Conservation (phyloP, 2,329 filamentous ascomycete genomes). For the Ramularia collo-cygni region DNA sequence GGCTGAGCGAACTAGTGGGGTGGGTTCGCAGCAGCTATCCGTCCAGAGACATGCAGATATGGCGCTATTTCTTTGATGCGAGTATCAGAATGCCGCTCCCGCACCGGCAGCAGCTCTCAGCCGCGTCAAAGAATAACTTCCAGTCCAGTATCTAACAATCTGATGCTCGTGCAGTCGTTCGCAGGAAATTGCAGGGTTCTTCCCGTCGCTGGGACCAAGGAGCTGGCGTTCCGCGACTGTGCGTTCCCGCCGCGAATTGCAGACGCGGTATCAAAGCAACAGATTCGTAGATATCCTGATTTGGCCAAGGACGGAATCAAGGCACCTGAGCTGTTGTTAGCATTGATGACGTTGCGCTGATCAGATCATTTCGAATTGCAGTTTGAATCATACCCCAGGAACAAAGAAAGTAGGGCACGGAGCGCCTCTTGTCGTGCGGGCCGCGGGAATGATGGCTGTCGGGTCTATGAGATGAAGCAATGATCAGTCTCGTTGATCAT, state of each 20-base stretch:
- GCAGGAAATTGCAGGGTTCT: constrained; percentile 33
- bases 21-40: constrained; percentile 27
- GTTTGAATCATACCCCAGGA: constrained; percentile 18
- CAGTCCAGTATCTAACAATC: constrained; percentile 16
- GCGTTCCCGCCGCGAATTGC: constrained; percentile 23
- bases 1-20: constrained; percentile 19
- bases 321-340: constrained; percentile 18
- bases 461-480: constrained; percentile 4
- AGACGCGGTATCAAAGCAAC: constrained; percentile 23
- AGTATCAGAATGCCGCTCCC: constrained; percentile 20
- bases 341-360: constrained; percentile 12
- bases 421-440: constrained; percentile 16
- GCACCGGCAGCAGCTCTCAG: constrained; percentile 13
- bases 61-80: constrained; percentile 23
- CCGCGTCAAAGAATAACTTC: constrained; percentile 18
- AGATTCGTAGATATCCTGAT: constrained; percentile 24
- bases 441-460: constrained; percentile 17
- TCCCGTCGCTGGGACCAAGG: constrained; percentile 26
- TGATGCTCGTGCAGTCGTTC: constrained; percentile 29
- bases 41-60: constrained; percentile 30
- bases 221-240: constrained; percentile 28
- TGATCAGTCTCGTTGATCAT: constrained; percentile 4
- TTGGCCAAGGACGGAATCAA: constrained; percentile 16
- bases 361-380: constrained; percentile 12
- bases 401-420: constrained; percentile 20